phyloP scores from a whole-genome alignment of 257 asterid genomes.

The Nicotiana noctiflora region DNA sequence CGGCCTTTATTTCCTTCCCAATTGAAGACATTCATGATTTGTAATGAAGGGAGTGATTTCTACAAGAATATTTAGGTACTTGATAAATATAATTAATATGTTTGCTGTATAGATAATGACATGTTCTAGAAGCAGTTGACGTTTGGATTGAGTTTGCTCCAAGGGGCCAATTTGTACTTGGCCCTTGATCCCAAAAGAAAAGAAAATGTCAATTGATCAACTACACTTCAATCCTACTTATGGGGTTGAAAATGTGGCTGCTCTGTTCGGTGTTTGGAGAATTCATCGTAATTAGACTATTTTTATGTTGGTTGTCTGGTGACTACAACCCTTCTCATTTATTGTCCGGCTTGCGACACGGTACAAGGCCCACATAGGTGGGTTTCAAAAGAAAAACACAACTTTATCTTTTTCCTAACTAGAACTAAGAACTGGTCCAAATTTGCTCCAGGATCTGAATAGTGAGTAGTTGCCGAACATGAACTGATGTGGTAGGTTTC shows the following conservation, averaged over 20 bases:
- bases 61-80: too few relatives aligned
- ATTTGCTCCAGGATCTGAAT: background rate
- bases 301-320: background rate
- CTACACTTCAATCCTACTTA: background rate
- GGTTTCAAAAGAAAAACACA: too few relatives aligned
- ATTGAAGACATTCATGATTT: too few relatives aligned
- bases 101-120: background rate
- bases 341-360: background rate
- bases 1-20: too few relatives aligned
- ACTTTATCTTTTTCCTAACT: background rate
- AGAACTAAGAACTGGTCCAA: background rate
- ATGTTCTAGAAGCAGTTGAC: background rate
- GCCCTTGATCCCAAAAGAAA: background rate
- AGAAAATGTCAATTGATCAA: background rate
- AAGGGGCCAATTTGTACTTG: background rate
- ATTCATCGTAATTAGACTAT: background rate
- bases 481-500: slow-evolving; percentile 1
- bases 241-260: background rate
- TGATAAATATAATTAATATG: too few relatives aligned
- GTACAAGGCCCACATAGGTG: background rate
- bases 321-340: background rate
- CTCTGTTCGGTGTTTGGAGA: background rate
- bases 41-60: too few relatives aligned
- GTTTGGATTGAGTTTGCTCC: background rate
- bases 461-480: background rate